phyloP scores from a whole-genome alignment of 306 rosid species.

The Trichosanthes truncata region DNA sequence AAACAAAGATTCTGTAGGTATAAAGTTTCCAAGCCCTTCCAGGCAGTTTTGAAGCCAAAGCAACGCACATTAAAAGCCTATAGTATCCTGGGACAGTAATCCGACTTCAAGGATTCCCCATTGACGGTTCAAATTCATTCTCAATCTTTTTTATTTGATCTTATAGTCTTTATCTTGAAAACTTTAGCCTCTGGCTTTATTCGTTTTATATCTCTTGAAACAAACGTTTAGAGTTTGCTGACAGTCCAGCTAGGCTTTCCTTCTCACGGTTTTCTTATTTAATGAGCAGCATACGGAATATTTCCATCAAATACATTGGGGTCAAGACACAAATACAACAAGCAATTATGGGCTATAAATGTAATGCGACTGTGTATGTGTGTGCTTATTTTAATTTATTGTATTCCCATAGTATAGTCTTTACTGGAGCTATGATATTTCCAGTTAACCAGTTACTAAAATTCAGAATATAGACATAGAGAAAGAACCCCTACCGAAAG shows the following conservation, averaged over 20 bases:
- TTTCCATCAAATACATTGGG: neutral
- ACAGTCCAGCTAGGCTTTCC: neutral
- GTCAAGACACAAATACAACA: neutral
- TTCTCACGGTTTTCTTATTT: neutral
- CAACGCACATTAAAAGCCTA: neutral
- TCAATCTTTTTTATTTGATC: neutral
- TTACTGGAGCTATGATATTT: neutral
- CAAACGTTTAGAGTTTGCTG: neutral
- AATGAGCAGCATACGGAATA: neutral
- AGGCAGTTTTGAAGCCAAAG: neutral
- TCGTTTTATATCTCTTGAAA: neutral
- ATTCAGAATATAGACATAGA: neutral
- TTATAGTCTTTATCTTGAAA: neutral
- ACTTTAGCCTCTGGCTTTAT: neutral
- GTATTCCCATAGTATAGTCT: neutral
- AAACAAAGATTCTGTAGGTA: neutral
- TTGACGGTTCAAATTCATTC: neutral
- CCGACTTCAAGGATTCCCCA: neutral
- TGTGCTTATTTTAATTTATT: neutral
- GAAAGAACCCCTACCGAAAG: slow-evolving; percentile 53
- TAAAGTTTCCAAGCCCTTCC: neutral
- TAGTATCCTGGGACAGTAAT: neutral
- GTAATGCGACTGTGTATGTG: neutral
- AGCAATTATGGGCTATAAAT: neutral
- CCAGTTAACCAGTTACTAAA: neutral